Evolutionary conservation across 176 grass and related monocot species (phyloP).

Genomic region (Carex pumila): DNA sequence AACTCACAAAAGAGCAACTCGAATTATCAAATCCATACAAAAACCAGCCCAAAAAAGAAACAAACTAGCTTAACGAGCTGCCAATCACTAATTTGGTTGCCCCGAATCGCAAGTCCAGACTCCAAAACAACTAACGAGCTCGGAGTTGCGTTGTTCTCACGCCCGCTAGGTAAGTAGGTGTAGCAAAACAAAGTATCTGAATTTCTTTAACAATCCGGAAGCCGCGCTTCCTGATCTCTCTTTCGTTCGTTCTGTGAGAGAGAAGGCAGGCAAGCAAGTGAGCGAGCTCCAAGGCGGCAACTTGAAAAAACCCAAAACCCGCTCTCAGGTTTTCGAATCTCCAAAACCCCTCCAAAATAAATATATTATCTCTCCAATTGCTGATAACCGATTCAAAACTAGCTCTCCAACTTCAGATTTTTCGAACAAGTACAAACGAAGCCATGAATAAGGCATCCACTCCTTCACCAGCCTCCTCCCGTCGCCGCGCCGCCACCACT

Average conservation of each 20-base stretch:
- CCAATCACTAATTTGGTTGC: no score
- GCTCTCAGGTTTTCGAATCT: neutral
- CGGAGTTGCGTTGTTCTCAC: neutral
- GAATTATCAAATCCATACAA: no score
- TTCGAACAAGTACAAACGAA: neutral
- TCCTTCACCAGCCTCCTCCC: constrained; percentile 20
- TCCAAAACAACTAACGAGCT: neutral
- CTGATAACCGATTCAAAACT: neutral
- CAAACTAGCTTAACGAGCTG: no score
- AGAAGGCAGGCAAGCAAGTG: neutral
- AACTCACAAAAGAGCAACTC: no score
- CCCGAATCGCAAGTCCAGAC: no score
- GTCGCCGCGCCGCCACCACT: constrained; percentile 20
- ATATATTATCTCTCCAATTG: neutral
- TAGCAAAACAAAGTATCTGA: no score
- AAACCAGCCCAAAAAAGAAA: no score
- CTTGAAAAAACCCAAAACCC: neutral
- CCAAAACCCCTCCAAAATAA: constrained; percentile 3
- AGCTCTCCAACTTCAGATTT: neutral
- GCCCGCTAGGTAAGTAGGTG: neutral
- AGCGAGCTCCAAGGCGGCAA: neutral
- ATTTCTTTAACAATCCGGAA: neutral
- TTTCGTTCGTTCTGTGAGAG: neutral
- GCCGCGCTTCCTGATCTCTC: neutral
- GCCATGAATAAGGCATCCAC: neutral